Evolutionary conservation across 805 yeast genomes (phyloP).

Genomic region (Kodamaea neixiangensis): DNA sequence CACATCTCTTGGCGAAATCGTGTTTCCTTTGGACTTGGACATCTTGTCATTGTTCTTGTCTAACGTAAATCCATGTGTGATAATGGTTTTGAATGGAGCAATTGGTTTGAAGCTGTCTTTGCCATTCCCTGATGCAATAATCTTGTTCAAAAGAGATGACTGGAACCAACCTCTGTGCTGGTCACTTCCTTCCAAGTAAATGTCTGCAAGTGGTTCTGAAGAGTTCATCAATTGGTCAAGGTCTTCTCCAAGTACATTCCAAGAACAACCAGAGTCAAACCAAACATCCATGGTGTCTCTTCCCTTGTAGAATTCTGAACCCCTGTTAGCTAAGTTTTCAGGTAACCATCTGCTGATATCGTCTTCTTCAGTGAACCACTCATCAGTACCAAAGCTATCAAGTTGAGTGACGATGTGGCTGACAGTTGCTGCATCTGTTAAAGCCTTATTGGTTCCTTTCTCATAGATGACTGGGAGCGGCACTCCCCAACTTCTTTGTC

Average conservation of each 20-base stretch:
- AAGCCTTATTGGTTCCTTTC: conserved; percentile 58
- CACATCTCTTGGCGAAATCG: conserved; percentile 66
- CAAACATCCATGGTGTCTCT: conserved; percentile 97
- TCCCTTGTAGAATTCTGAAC: conserved; percentile 57
- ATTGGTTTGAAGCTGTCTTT: conserved; percentile 28
- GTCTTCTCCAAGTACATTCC: conserved; percentile 61
- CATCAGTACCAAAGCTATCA: conserved; percentile 62
- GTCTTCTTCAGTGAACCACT: conserved; percentile 69
- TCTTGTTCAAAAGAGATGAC: conserved; percentile 80
- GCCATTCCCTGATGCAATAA: conserved; percentile 52
- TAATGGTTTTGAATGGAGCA: conserved; percentile 68
- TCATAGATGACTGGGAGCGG: conserved; percentile 86
- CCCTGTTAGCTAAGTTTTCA: conserved; percentile 35
- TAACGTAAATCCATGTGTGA: conserved; percentile 92
- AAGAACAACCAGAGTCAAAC: conserved; percentile 96
- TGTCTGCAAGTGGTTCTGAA: conserved; percentile 54
- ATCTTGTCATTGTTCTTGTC: conserved; percentile 86
- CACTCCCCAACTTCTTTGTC: conserved; percentile 98
- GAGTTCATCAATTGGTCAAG: conserved; percentile 35
- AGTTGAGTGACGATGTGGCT: conserved; percentile 59
- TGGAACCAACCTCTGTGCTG: conserved; percentile 99
- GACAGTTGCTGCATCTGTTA: conserved; percentile 59
- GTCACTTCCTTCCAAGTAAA: conserved; percentile 96
- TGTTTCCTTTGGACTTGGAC: conserved; percentile 93
- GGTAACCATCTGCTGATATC: conserved; percentile 78